Base-by-base conservation (phyloP, 352 stramenopile genomes). In the Detonula confervacea region DNA sequence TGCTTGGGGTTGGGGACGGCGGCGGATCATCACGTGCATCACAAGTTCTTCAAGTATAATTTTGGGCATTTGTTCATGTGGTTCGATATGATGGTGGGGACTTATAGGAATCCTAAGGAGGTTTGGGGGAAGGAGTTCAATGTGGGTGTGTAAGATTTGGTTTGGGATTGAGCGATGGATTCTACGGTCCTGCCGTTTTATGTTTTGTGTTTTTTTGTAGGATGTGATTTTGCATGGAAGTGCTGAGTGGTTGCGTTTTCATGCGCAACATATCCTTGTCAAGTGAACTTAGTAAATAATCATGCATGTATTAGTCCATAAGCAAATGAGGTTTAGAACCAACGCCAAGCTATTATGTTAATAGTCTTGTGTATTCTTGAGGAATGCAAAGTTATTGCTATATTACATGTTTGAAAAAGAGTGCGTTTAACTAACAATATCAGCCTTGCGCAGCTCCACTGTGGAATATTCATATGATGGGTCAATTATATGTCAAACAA, bases 41-140 rank as follows among this genome's bases (percentile, higher is more conserved):
- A 96, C 64, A 93, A 92, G 52, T 86, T 95, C 67, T 96, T 96
- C 84, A 94, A 91, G 49, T 95, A 88, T 51, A 96, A 96, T 81
- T 96, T 90, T 83, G 91, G 91, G 25, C 93, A 96, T 84, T 87
- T 95, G 39, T 96, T 96, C 72, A 94, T 94, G 88, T 95, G 91
- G 89, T 95, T 89, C 77, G 91, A 95, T 90, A 55, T 55, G 60
- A 33, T 91, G 3, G 60, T 54, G 25, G 84, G 89, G 24, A 95
- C 88, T 0, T 95, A 95, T 73, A 65, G 80, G 1, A 68, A 85
- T 81, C 88, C 88, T 14, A 74, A 56, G 11, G 63, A 81, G 3
- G 86, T 87, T 65, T 82, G 77, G n/a, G 78, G 78, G n/a, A 86
- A 86, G 25, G 63, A 82, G 9, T 93, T 93, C 49, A 88, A 86